Base-by-base conservation (phyloP, 495 filamentous ascomycete species). In the Hypoxylon crocopeplum region DNA sequence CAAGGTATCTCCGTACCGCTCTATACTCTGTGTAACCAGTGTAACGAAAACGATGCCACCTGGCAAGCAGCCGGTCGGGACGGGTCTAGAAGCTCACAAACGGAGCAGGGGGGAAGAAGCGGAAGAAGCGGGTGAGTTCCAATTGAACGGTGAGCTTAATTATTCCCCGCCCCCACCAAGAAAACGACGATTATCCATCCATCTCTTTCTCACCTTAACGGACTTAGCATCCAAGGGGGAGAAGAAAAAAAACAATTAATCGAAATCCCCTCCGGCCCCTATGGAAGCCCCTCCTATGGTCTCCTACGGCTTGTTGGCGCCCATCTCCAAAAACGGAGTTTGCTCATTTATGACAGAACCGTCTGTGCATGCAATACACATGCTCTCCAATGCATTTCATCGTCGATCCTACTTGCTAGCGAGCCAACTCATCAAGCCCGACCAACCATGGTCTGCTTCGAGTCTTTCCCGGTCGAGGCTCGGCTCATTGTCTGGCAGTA, bases 91-190 rank as follows among this genome's bases (percentile, higher is more conserved):
- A 52, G 48, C 38, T 8, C 24, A 27, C 24, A 27, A 4, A 27
- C 24, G 24, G 8, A 27, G 24, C 8, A 27, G 24, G 8, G 8
- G 24, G n/a, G n/a, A n/a, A n/a, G n/a, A n/a, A n/a, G 39, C 61
- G 61, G 61, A 64, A 64, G 42, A 8, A 39, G 38, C 61, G 61
- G 61, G 39, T 55, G 42, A 50, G 34, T 64, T 64, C 61, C 61
- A 59, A 55, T 33, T 55, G 55, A 64, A 25, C 59, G 44, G 61
- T 27, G 24, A 48, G 24, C 48, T 48, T 38, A 48, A 48, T 38
- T 48, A n/a, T 22, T 55, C 50, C 49, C 59, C 59, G 48, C 51
- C 59, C 59, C 52, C 52, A 56, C 59, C 50, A 41, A 49, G 17
- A 30, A 32, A 8, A n/a, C 42, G 20, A 32, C 33, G 3, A 11